Evolutionary conservation across 768 basidiomycete genomes (phyloP).

Genomic region (Lyophyllum shimeji): DNA sequence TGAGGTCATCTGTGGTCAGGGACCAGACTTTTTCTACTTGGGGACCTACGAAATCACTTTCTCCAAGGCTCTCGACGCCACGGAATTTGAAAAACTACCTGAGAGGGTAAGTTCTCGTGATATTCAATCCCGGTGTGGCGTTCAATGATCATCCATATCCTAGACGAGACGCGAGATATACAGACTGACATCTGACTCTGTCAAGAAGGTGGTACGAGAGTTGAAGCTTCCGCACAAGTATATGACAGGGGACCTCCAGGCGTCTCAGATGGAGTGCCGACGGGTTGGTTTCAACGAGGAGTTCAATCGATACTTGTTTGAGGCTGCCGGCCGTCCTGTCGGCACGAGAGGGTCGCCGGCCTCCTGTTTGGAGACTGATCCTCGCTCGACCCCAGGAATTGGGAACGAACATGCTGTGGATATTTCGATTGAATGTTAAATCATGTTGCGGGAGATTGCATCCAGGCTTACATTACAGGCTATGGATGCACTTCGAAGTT

Average conservation of each 20-base stretch:
- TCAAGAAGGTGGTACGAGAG: background rate
- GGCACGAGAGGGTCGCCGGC: no score
- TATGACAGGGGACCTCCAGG: background rate
- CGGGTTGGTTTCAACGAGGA: background rate
- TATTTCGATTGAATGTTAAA: no score
- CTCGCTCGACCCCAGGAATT: background rate
- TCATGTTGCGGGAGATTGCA: no score
- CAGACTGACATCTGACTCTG: background rate
- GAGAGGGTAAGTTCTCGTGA: background rate
- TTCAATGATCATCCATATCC: background rate
- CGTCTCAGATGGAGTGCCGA: background rate
- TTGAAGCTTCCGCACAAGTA: background rate
- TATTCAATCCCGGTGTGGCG: background rate
- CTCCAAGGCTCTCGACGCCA: background rate
- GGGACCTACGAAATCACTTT: slow-evolving; percentile 3
- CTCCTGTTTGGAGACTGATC: background rate
- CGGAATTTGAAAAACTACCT: background rate
- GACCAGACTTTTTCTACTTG: background rate
- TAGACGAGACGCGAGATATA: background rate
- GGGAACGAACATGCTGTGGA: background rate
- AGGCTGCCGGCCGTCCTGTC: background rate
- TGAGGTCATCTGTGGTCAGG: background rate
- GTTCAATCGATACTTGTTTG: background rate
- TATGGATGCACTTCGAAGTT: no score
- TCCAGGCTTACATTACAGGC: no score